These are phyloP conservation scores for Triticum timopheevii DNA, from an alignment of 176 grass and related monocot genomes.

Conservation along the genomic window DNA sequence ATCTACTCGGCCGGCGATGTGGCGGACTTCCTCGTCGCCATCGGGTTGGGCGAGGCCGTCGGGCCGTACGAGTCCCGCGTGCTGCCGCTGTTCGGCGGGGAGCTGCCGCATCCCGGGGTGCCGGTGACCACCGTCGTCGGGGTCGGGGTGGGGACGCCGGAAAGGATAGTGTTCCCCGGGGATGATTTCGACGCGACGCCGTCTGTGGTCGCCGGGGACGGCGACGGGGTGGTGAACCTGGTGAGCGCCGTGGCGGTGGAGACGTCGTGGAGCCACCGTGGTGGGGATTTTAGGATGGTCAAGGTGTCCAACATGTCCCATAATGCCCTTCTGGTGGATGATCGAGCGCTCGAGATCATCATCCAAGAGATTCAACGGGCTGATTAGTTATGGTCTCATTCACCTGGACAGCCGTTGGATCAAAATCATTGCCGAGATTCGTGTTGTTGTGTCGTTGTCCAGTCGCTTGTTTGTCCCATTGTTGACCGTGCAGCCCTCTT, in stretches of 20 bases:
- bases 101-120: slow-evolving; percentile 23
- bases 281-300: slow-evolving; percentile 24
- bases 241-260: slow-evolving; percentile 46
- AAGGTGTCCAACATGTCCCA: slow-evolving; percentile 37
- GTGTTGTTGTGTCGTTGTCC: too few species aligned
- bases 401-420: too few species aligned
- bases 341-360: background rate
- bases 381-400: background rate
- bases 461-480: too few species aligned
- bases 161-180: slow-evolving; percentile 28
- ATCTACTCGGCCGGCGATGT: slow-evolving; percentile 34
- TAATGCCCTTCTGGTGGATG: slow-evolving; percentile 23
- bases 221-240: slow-evolving; percentile 50
- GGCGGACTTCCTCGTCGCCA: slow-evolving; percentile 25
- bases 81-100: slow-evolving; percentile 30
- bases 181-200: slow-evolving; percentile 30
- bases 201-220: slow-evolving; percentile 36
- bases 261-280: slow-evolving; percentile 12
- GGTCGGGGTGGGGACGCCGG: slow-evolving; percentile 39
- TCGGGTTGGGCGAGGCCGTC: slow-evolving; percentile 37
- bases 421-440: too few species aligned
- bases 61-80: slow-evolving; percentile 38
- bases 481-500: too few species aligned
- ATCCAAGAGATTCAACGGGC: background rate
- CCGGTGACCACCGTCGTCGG: slow-evolving; percentile 47